phyloP scores from a whole-genome alignment of 495 filamentous ascomycete genomes.

The Talaromyces stipitatus region DNA sequence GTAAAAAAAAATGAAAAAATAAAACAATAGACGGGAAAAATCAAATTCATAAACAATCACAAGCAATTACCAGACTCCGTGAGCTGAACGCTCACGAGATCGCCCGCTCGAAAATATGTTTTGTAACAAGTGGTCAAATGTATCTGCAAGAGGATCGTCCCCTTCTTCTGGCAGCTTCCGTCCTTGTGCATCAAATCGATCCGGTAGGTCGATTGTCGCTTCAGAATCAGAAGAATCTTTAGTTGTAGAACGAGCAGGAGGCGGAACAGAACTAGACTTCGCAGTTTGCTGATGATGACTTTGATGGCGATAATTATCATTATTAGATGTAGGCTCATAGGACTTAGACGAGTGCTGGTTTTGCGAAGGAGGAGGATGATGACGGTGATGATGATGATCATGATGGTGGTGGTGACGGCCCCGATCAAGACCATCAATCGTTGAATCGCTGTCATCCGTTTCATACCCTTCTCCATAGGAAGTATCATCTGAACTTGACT shows the following conservation, averaged over 20 bases:
- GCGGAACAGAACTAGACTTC: conserved; percentile 9
- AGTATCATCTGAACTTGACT: not conserved
- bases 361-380: conserved; percentile 22
- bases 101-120: not conserved
- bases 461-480: conserved; percentile 27
- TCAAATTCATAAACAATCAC: not conserved
- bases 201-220: conserved; percentile 49
- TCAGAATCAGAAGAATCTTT: conserved; percentile 32
- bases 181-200: conserved; percentile 59
- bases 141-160: conserved; percentile 27
- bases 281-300: conserved; percentile 5
- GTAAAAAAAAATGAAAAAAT: not conserved
- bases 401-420: conserved; percentile 11
- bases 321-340: conserved; percentile 8
- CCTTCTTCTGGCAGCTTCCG: conserved; percentile 31
- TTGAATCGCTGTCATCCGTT: conserved; percentile 37
- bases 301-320: not conserved
- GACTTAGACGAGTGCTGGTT: conserved; percentile 9
- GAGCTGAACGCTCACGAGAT: not conserved
- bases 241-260: conserved; percentile 7
- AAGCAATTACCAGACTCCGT: not conserved
- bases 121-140: conserved; percentile 30
- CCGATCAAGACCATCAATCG: conserved; percentile 18
- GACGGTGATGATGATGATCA: conserved; percentile 19
- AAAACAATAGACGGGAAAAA: not conserved